Base-by-base conservation (phyloP, 352 stramenopile species). In the Phytophthora hybrid region DNA sequence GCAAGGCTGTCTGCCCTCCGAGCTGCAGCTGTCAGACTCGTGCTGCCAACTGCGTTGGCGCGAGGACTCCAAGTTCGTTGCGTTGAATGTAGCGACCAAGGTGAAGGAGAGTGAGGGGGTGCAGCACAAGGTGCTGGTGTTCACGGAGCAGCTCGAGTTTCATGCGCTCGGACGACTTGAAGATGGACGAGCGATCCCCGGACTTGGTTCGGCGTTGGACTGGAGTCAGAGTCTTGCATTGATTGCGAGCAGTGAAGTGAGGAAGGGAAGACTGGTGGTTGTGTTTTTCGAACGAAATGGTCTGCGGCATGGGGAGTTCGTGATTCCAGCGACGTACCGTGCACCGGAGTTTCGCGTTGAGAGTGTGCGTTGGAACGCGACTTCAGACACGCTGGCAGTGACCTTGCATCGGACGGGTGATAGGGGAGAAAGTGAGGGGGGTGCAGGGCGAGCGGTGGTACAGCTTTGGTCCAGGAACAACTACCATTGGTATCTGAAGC, bases 281-380 rank as follows among this genome's bases (percentile, higher is more conserved):
- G 86, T 94, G 18, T 95, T 96, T 63, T 97, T 97, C 57, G 90
- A 97, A 66, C 77, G 85, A 21, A 97, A 97, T 63, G 90, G 90
- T 1, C 71, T 95, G 47, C 82, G 86, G 2, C 90, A 97, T 66
- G 88, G 90, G 16, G 90, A 95, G 51, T 94, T 97, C 63, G 64
- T 76, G 19, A 72, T 95, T 23, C 81, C 86, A 4, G 32, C 56
- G 14, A 54, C 78, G n/a, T 86, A 84, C 54, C 57, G 60, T 4
- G 71, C 79, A 39, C 71, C 77, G 7, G 23, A 52, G 5, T 81
- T 77, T 21, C 41, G 57, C 9, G 79, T 94, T 16, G 54, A 29
- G 2, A 69, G 65, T 54, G 56, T 95, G 6, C 26, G 66, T 23
- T 95, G 88, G 86, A 95, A 93, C 74, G 70, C 79, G 23, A 66